Base-by-base conservation (phyloP, 805 yeast species). In the Hanseniaspora singularis region DNA sequence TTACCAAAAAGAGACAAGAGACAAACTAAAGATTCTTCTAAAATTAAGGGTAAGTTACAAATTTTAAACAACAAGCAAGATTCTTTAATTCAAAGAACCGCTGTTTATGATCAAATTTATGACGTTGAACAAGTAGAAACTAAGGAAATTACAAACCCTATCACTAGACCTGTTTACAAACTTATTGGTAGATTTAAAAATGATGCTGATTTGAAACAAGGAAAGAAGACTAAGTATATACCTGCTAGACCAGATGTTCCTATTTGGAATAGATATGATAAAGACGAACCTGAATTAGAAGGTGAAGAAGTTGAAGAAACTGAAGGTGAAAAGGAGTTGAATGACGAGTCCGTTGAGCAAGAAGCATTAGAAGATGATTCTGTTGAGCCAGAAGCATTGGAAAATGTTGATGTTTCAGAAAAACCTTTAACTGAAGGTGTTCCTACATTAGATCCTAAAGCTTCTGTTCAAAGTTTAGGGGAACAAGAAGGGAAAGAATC, bases 1-100 rank as follows among this genome's bases (percentile, higher is more conserved):
- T 26, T 42, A 9, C 45, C 45, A 2, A 46, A 46, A 30, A 39
- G 45, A 30, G 49, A 46, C 19, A 30, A 33, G 11, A 38, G 38
- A 23, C 49, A 46, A 30, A 27, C 33, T 4, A 38, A 38, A 8
- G 38, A 24, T 22, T 30, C 38, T 3, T 20, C 27, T 9, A 45
- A 32, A 12, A 45, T 45, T 18, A 38, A 38, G 22, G 39, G 38
- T 8, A 45, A 45, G 12, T 19, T 38, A 7, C 14, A 15, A 4
- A 28, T 19, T 10, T 33, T 46, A 14, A 36, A 39, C 30, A 15
- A 33, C 14, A 46, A 46, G n/a, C 31, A 33, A 16, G 49, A 38
- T 22, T 15, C 15, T 9, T 28, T 46, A n/a, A 34, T 22, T 14
- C 20, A 33, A 26, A 46, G 38, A 33, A 46, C 43, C 6, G 23